Percentiles rank a stretch among this genome's conserved stretches.
Evolutionary conservation across 148 eudicot genomes (phyloP).

Genomic region (Vaccinium myrtillus): DNA sequence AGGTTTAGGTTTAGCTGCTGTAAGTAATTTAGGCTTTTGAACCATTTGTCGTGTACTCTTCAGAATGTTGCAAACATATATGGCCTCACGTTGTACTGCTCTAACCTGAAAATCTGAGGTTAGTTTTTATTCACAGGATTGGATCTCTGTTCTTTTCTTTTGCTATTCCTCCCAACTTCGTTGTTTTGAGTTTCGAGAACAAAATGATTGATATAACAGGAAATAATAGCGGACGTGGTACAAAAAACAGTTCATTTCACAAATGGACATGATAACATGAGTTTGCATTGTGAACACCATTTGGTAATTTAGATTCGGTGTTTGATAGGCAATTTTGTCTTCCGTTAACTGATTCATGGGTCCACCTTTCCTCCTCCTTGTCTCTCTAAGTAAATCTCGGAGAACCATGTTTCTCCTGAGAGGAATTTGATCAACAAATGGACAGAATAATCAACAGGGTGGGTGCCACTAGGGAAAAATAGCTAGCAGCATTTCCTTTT

Average conservation of each 20-base stretch:
- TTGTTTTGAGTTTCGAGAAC: neutral
- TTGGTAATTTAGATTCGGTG: neutral
- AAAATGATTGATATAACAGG: neutral
- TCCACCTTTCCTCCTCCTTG: neutral
- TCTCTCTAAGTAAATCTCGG: neutral
- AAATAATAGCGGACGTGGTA: neutral
- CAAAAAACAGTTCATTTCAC: neutral
- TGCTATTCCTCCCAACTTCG: neutral
- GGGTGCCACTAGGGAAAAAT: constrained; percentile 16
- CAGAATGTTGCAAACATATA: neutral
- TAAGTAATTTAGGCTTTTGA: neutral
- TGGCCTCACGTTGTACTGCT: neutral
- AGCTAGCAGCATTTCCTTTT: constrained; percentile 18
- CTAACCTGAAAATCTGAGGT: neutral
- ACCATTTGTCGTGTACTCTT: neutral
- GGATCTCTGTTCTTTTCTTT: neutral
- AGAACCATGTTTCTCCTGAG: neutral
- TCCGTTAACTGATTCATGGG: neutral
- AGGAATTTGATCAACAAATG: constrained; percentile 10
- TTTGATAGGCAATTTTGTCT: neutral
- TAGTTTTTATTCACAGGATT: neutral
- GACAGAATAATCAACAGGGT: constrained; percentile 25
- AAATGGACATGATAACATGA: neutral
- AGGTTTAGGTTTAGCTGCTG: neutral
- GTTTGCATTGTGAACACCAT: neutral